Evolutionary conservation across 2,329 filamentous ascomycete species (phyloP).

Genomic region (Sclerotinia minor): DNA sequence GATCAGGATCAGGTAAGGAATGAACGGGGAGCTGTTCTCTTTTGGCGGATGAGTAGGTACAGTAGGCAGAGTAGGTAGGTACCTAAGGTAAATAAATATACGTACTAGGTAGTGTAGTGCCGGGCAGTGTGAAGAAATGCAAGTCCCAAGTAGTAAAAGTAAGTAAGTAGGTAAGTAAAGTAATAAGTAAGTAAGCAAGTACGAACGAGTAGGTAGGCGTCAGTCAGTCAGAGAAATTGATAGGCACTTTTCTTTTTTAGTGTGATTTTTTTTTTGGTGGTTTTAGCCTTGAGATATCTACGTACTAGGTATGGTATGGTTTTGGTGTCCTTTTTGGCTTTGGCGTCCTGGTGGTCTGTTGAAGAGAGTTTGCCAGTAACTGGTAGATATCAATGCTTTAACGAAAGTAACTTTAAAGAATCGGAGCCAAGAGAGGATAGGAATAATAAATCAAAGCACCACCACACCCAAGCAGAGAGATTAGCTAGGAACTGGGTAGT

Average conservation of each 20-base stretch:
- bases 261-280: slow-evolving; percentile 2
- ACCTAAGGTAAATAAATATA: too few relatives aligned
- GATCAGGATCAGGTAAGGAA: slow-evolving; percentile 17
- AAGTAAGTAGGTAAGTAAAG: too few relatives aligned
- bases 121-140: too few relatives aligned
- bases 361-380: background rate
- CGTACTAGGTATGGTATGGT: background rate
- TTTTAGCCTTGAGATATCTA: too few relatives aligned
- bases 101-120: too few relatives aligned
- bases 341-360: too few relatives aligned
- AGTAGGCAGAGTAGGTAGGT: too few relatives aligned
- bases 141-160: too few relatives aligned
- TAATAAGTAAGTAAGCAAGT: too few relatives aligned
- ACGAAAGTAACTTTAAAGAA: background rate
- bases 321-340: background rate
- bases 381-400: background rate
- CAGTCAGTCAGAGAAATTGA: slow-evolving; percentile 10
- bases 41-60: slow-evolving; percentile 18
- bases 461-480: too few relatives aligned
- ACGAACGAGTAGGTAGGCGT: too few relatives aligned
- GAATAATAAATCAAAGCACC: background rate
- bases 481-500: too few relatives aligned
- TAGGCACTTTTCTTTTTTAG: background rate
- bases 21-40: slow-evolving; percentile 21
- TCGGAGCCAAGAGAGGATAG: background rate